Base-by-base conservation (phyloP, 2,329 filamentous ascomycete genomes). In the Pestalotiopsis sp. region DNA sequence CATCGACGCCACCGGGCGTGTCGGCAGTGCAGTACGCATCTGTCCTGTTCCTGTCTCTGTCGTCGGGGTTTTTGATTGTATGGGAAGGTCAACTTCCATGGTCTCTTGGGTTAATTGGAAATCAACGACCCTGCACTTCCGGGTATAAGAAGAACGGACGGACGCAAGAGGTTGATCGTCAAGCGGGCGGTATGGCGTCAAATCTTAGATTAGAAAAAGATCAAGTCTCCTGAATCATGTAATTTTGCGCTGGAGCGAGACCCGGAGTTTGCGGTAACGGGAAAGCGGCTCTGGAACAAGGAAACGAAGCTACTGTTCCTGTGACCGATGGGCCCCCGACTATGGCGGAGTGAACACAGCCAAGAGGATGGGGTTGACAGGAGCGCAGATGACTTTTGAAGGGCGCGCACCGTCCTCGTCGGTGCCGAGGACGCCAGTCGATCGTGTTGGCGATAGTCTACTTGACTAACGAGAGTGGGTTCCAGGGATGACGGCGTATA, bases 1-100 rank as follows among this genome's bases (percentile, higher is more conserved):
- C 22, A 22, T 62, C 4, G 62, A 63, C 9, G 30, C 65, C 26
- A 59, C 57, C 22, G 62, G 65, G 39, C 68, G 68, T 35, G 65
- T 62, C 10, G 68, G 68, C n/a, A 69, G 65, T 11, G 68, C 68
- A 44, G 68, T 69, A 17, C 68, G 68, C 57, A 64, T 66, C 9
- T 62, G 65, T 24, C 22, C 56, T 20, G 61, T 55, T 6, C 61
- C 65, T 40, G 67, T 57, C 57, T 26, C 58, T 26, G 67, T 66
- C 35, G 30, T 63, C 30, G 61, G n/a, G 20, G 52, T 38, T 26
- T 55, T 69, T 30, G 62, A 20, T 22, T 62, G 30, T 40, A 61
- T 62, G 20, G 35, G 65, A 26, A 26, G 65, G 24, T 56, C 65
- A 39, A 67, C 40, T 35, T 65, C 62, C 65, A 69, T 69, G 56